Percentiles rank a stretch among this genome's conserved stretches.
Evolutionary conservation across 2,329 filamentous ascomycete genomes (phyloP).

Genomic region (Fusarium oligoseptatum): DNA sequence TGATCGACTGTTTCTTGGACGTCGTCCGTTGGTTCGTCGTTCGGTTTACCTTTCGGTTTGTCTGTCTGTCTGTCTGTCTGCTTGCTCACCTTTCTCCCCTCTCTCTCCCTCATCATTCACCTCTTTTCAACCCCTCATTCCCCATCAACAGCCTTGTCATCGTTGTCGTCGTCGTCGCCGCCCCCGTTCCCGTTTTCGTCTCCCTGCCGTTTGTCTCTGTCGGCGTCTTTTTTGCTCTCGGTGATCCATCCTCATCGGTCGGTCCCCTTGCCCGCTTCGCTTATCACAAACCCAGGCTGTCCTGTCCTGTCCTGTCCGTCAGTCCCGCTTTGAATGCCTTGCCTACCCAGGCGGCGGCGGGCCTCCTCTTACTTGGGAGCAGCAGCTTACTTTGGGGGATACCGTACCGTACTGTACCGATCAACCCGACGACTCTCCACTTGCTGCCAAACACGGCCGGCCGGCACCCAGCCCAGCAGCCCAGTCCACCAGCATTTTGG

Average conservation of each 20-base stretch:
- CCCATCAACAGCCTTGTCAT: not conserved
- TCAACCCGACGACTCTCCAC: conserved; percentile 28
- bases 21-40: not conserved
- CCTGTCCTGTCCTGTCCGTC: not conserved
- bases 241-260: conserved; percentile 27
- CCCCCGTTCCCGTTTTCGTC: not conserved
- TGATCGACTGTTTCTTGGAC: not conserved
- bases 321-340: conserved; percentile 32
- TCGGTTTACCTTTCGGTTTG: conserved; percentile 4
- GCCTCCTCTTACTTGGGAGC: conserved; percentile 11
- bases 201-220: conserved; percentile 16
- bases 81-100: not conserved
- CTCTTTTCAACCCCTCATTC: conserved; percentile 1
- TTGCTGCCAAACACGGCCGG: conserved; percentile 30
- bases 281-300: conserved; percentile 22
- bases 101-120: not conserved
- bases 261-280: conserved; percentile 11
- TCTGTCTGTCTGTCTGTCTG: not conserved
- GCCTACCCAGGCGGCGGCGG: conserved; percentile 20
- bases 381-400: conserved; percentile 22
- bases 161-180: not conserved
- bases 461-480: conserved; percentile 8
- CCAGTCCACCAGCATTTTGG: not conserved
- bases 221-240: conserved; percentile 4
- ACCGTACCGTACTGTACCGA: conserved; percentile 8